These are phyloP conservation scores for Mollisiaceae sp. DNA, from an alignment of 2,329 filamentous ascomycete species.

Conservation along the genomic window DNA sequence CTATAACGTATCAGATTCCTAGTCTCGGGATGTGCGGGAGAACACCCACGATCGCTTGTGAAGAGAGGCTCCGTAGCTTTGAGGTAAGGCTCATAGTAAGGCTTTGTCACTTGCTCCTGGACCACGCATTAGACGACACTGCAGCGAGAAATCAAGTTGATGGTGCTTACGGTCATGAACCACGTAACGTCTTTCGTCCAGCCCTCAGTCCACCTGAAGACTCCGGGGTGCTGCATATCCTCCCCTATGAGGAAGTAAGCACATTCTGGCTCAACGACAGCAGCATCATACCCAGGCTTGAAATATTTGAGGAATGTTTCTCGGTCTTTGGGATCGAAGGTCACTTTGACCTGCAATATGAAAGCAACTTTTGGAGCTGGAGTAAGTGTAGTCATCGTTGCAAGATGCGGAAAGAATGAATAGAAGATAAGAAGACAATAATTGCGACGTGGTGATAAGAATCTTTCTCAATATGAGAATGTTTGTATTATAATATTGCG, in stretches of 20 bases:
- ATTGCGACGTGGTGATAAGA: too few relatives aligned
- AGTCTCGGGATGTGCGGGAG: background rate
- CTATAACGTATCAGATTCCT: background rate
- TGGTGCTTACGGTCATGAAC: conserved; percentile 20
- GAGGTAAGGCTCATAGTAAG: conserved; percentile 24
- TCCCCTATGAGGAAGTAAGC: conserved; percentile 51
- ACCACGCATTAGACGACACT: background rate
- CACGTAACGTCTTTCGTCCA: conserved; percentile 40
- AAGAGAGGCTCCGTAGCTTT: conserved; percentile 22
- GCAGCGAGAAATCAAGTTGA: background rate
- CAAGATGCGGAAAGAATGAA: background rate
- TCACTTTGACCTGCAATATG: conserved; percentile 23
- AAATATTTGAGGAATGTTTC: conserved; percentile 36
- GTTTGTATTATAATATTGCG: too few relatives aligned
- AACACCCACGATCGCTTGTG: conserved; percentile 15
- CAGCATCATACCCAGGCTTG: conserved; percentile 47
- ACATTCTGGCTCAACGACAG: conserved; percentile 50
- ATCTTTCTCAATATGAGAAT: too few relatives aligned
- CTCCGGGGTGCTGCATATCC: conserved; percentile 45
- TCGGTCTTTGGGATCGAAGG: conserved; percentile 18
- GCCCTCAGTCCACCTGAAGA: conserved; percentile 48
- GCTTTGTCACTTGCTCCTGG: conserved; percentile 20
- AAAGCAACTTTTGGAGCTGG: conserved; percentile 18
- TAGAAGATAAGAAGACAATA: background rate
- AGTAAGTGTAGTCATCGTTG: background rate